Percentiles rank a stretch among this genome's conserved stretches.
These are phyloP conservation scores for Polyporus arcularius DNA, from an alignment of 768 basidiomycete species.

Conservation along the genomic window DNA sequence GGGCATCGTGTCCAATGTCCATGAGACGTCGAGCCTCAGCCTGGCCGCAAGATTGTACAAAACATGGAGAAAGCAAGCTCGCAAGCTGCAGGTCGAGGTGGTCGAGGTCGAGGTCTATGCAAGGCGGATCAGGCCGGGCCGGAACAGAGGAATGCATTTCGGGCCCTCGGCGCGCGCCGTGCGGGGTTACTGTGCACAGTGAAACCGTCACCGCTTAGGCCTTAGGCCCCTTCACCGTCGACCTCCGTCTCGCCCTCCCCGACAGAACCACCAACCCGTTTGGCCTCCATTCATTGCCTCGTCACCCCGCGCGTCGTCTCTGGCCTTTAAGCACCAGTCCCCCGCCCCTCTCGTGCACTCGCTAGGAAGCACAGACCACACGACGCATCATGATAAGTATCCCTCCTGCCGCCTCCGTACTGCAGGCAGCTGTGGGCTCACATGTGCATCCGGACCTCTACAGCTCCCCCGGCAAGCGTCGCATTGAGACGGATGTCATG, in stretches of 20 bases:
- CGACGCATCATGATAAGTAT: slow-evolving; percentile 59
- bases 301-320: neutral
- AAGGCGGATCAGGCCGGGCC: neutral
- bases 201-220: slow-evolving; percentile 4
- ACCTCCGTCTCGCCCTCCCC: slow-evolving; percentile 4
- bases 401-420: neutral
- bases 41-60: neutral
- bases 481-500: slow-evolving; percentile 99
- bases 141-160: slow-evolving; percentile 6
- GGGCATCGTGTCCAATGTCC: no score
- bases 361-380: neutral
- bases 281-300: neutral
- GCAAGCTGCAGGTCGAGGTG: neutral
- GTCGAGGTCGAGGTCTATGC: neutral
- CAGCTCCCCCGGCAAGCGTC: slow-evolving; percentile 85
- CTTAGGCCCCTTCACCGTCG: neutral
- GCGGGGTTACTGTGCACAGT: neutral
- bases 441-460: slow-evolving; percentile 34
- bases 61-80: neutral
- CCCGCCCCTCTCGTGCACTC: neutral
- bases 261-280: neutral
- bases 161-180: slow-evolving; percentile 3
- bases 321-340: slow-evolving; percentile 1
- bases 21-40: no score
- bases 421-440: slow-evolving; percentile 27